Conservation (phyloP, 2,329 filamentous ascomycete species). For the Fusarium oligoseptatum region DNA sequence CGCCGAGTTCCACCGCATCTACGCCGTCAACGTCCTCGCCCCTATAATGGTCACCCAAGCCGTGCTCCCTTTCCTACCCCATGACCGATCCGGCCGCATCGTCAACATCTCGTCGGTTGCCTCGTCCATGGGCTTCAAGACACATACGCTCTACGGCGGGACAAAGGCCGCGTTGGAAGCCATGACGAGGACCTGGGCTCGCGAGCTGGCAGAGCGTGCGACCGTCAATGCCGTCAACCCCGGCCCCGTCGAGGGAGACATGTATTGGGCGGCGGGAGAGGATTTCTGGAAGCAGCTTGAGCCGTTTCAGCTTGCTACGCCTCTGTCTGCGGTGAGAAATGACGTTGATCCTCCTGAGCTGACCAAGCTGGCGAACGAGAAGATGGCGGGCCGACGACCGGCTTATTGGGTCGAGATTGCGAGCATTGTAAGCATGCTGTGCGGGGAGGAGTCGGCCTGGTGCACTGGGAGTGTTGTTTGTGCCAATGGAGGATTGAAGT, state of each 20-base stretch:
- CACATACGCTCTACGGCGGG: conserved; percentile 64
- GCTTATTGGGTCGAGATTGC: conserved; percentile 40
- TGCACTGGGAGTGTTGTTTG: conserved; percentile 34
- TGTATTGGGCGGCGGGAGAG: conserved; percentile 51
- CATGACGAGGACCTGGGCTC: conserved; percentile 65
- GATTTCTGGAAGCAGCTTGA: conserved; percentile 23
- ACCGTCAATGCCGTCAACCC: conserved; percentile 67
- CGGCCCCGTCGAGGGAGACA: conserved; percentile 61
- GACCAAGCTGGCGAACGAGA: conserved; percentile 28
- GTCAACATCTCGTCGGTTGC: conserved; percentile 64
- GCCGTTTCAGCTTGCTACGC: conserved; percentile 17
- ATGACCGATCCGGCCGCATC: conserved; percentile 72
- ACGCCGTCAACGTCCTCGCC: conserved; percentile 82
- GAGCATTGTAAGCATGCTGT: conserved; percentile 2
- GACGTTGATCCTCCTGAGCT: conserved; percentile 29
- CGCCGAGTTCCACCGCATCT: conserved; percentile 73
- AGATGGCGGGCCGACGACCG: conserved; percentile 32
- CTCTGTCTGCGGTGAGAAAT: background rate
- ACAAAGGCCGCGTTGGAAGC: conserved; percentile 66
- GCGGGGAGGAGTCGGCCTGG: conserved; percentile 28
- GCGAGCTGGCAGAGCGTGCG: conserved; percentile 62
- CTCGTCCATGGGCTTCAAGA: conserved; percentile 59
- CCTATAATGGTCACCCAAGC: conserved; percentile 82
- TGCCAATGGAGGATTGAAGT: conserved; percentile 14
- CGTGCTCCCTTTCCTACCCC: conserved; percentile 74